Percentiles rank a stretch among this genome's conserved stretches.
Conservation (phyloP, 345 rosid genomes). For the Pseudoturritis turrita region DNA sequence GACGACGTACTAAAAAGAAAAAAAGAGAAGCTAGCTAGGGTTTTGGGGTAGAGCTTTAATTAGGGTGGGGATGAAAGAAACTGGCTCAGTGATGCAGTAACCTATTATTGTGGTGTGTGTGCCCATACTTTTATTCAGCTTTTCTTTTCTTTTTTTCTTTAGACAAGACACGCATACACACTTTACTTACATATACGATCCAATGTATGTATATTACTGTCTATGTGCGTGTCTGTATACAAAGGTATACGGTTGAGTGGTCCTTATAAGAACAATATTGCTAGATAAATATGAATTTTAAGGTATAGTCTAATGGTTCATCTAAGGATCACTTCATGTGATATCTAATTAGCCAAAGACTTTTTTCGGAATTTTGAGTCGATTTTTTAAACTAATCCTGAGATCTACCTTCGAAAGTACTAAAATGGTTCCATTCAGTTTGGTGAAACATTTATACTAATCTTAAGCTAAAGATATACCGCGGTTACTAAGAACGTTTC, state of each 20-base stretch:
- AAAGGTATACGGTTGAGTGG: conserved; percentile 3
- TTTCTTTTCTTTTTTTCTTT: conserved; percentile 11
- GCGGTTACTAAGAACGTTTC: neutral
- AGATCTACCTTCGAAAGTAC: neutral
- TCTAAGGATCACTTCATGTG: neutral
- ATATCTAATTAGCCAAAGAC: neutral
- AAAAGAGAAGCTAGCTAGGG: conserved; percentile 28
- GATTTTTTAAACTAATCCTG: neutral
- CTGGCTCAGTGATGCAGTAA: conserved; percentile 31
- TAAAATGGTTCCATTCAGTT: neutral
- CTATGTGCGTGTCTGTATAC: neutral
- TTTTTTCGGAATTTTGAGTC: neutral
- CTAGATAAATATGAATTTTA: neutral
- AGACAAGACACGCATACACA: conserved; percentile 23
- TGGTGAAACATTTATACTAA: neutral
- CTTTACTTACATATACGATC: neutral
- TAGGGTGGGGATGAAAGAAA: conserved; percentile 38
- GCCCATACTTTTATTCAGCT: conserved; percentile 29
- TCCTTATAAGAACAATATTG: neutral
- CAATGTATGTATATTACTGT: neutral
- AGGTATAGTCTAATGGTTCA: neutral
- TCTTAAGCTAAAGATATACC: neutral
- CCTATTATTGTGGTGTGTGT: conserved; percentile 27
- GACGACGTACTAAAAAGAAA: conserved; percentile 1
- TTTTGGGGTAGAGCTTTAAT: conserved; percentile 22